A percentile compares a stretch with the other conserved stretches of the same genome.
Conservation (phyloP, 108 stramenopile genomes). For the Skeletonema grethae region DNA sequence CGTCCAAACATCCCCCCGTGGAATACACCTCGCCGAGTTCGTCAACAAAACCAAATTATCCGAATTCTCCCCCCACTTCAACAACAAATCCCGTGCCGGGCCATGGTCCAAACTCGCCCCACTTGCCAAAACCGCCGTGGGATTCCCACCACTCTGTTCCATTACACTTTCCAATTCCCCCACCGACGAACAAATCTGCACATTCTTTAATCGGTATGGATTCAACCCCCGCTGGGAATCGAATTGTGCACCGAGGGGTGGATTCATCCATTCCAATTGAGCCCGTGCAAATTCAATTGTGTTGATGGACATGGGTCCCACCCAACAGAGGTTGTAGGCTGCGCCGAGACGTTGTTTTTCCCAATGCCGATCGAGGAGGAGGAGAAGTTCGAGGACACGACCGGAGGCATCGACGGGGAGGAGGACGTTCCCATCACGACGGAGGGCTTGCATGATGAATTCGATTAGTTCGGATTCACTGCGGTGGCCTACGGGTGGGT, state of each 20-base stretch:
- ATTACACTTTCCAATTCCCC: constrained; percentile 61
- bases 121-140: constrained; percentile 79
- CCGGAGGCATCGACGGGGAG: constrained; percentile 90
- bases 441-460: constrained; percentile 69
- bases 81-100: constrained; percentile 79
- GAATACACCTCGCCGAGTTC: constrained; percentile 68
- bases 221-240: constrained; percentile 58
- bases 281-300: constrained; percentile 86
- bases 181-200: constrained; percentile 58
- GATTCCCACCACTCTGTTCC: constrained; percentile 48
- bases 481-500: constrained; percentile 48
- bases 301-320: constrained; percentile 86
- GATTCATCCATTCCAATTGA: constrained; percentile 90
- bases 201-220: constrained; percentile 61
- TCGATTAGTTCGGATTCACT: constrained; percentile 67
- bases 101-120: constrained; percentile 82
- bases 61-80: constrained; percentile 78
- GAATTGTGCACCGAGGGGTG: constrained; percentile 59
- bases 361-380: constrained; percentile 87
- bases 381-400: constrained; percentile 85
- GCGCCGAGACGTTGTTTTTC: constrained; percentile 66
- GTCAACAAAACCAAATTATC: constrained; percentile 83
- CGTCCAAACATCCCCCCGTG: constrained; percentile 51
- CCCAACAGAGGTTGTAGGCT: constrained; percentile 89
- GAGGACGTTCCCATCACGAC: constrained; percentile 92